Percentiles rank a stretch among this genome's conserved stretches.
phyloP scores from a whole-genome alignment of 257 asterid genomes.

The Plantago elongata region DNA sequence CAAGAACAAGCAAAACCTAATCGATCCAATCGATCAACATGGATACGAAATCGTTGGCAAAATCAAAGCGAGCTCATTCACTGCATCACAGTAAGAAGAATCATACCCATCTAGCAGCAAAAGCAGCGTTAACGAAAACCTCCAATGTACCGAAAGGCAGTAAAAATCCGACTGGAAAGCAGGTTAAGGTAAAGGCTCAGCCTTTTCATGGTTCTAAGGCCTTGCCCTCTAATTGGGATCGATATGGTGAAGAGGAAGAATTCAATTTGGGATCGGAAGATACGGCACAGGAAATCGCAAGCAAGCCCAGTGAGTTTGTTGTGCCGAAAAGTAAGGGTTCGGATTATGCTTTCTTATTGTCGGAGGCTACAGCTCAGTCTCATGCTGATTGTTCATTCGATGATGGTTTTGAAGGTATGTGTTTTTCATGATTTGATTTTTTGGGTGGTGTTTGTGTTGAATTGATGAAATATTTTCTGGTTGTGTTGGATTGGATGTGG shows the following conservation, averaged over 20 bases:
- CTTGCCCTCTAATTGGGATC: conserved; percentile 86
- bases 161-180: conserved; percentile 45
- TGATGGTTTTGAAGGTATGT: conserved; percentile 53
- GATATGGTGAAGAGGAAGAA: conserved; percentile 63
- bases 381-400: conserved; percentile 29
- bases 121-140: conserved; percentile 30
- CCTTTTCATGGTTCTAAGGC: conserved; percentile 33
- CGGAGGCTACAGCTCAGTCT: conserved; percentile 72
- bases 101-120: conserved; percentile 43
- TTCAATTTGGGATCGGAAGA: conserved; percentile 37
- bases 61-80: conserved; percentile 91
- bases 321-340: conserved; percentile 79
- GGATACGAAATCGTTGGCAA: conserved; percentile 92
- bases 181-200: conserved; percentile 35
- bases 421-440: conserved; percentile 17
- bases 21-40: conserved; percentile 12
- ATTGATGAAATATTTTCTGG: no score
- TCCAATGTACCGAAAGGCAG: conserved; percentile 25
- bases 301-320: conserved; percentile 44
- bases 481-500: background rate
- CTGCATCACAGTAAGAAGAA: conserved; percentile 64
- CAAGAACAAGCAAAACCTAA: no score
- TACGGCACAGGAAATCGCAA: conserved; percentile 24
- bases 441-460: background rate
- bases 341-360: conserved; percentile 60